phyloP scores from a whole-genome alignment of 441 rosid species.

The Biscutella auriculata region DNA sequence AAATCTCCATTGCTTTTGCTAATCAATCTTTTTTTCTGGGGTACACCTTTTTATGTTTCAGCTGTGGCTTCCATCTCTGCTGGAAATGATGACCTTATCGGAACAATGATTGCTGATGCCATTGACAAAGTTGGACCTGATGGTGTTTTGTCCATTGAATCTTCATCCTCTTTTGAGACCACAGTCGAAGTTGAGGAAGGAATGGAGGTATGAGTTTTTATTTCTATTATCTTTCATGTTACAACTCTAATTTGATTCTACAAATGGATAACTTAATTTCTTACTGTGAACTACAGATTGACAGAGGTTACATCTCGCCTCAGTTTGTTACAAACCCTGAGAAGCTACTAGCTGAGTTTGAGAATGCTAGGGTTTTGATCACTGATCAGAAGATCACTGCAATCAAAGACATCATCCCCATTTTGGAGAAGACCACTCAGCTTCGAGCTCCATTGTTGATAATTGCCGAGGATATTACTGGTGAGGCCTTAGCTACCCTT shows the following conservation, averaged over 20 bases:
- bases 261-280: neutral
- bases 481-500: constrained; percentile 87
- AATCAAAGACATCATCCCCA: constrained; percentile 80
- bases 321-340: constrained; percentile 88
- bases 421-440: constrained; percentile 84
- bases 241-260: neutral
- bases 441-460: constrained; percentile 80
- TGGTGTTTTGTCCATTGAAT: constrained; percentile 95
- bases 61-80: constrained; percentile 91
- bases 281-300: constrained; percentile 43
- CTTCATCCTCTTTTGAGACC: constrained; percentile 94
- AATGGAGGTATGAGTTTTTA: constrained; percentile 56
- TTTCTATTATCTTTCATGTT: neutral
- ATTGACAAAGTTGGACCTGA: constrained; percentile 98
- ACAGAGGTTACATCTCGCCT: constrained; percentile 94
- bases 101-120: constrained; percentile 93
- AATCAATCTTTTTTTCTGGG: neutral
- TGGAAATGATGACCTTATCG: constrained; percentile 89
- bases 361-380: constrained; percentile 77
- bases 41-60: constrained; percentile 18
- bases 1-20: neutral
- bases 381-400: constrained; percentile 90
- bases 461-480: constrained; percentile 87
- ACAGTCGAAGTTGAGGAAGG: constrained; percentile 95
- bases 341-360: constrained; percentile 80